Evolutionary conservation across 495 filamentous ascomycete genomes (phyloP), one percentile per base, ranked within the genome.

Genomic region (Copromyces sp.): DNA sequence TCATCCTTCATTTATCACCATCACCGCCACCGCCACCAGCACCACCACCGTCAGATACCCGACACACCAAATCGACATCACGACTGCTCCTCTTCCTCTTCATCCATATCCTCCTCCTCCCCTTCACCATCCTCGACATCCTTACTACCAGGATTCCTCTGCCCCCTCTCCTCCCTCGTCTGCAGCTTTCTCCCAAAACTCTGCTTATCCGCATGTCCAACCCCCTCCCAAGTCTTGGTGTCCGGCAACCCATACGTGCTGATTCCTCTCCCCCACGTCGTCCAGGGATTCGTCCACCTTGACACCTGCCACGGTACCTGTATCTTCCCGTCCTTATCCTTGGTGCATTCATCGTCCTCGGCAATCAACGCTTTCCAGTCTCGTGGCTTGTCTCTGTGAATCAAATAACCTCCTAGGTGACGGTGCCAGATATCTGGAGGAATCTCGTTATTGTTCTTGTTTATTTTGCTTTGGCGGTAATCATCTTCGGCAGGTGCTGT

Each of bases 181-280:
- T 35, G 69, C 71, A 76, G 71, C 69, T 74, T 69, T 69, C 78
- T 47, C 35, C 78, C 79, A 69, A 75, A 79, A 11, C 72, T 68
- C 69, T 71, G 69, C 70, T 78, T 78, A 6, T 81, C 79, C 29
- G 72, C 76, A 38, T 81, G 79, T 29, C 79, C 79, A 14, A 81
- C 74, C 0, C 79, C 79, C 35, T 77, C 77, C 79, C 79, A 81
- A 32, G 78, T 79, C 72, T 79, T 81, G 0, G 79, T 79, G 40
- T 81, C 79, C 16, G 79, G 79, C 59, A 81, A 39, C 5, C 79
- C 79, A 39, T 79, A 78, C 0, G 77, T 78, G 40, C 77, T 79
- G 42, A 81, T 80, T 6, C 79, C 79, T 6, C 79, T 37, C 0
- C 79, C 79, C 79, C 79, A 81, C 0, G 79, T 81, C 35, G 76